A percentile compares a stretch with the other conserved stretches of the same genome.
These are phyloP conservation scores for Pseudogymnoascus sp. DNA, from an alignment of 2,329 filamentous ascomycete species.

Conservation along the genomic window DNA sequence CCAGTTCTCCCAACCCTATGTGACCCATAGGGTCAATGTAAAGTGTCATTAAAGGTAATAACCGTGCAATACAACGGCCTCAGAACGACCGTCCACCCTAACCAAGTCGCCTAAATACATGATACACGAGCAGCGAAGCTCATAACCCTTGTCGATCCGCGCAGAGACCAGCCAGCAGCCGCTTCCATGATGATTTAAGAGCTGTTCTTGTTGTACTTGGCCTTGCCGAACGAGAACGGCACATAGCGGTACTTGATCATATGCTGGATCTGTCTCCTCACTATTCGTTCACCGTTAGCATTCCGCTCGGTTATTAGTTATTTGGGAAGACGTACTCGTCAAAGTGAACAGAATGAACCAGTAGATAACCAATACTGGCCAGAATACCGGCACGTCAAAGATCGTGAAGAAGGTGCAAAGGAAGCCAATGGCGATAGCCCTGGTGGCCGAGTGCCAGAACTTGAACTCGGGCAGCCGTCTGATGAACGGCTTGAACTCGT, in stretches of 20 bases:
- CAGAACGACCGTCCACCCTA: background rate
- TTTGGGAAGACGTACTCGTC: constrained; percentile 62
- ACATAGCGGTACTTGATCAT: constrained; percentile 99
- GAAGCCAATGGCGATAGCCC: constrained; percentile 76
- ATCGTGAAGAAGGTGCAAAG: constrained; percentile 85
- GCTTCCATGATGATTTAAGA: constrained; percentile 16
- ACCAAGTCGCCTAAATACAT: background rate
- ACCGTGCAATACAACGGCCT: background rate
- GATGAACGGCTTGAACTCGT: constrained; percentile 97
- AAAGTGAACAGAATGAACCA: constrained; percentile 95
- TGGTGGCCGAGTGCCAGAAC: constrained; percentile 96
- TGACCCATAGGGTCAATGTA: background rate
- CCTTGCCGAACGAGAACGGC: constrained; percentile 86
- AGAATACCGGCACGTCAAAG: constrained; percentile 97
- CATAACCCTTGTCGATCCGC: background rate
- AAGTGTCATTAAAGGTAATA: constrained; percentile 3
- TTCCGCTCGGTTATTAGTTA: background rate
- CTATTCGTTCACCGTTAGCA: constrained; percentile 35
- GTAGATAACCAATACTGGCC: constrained; percentile 96
- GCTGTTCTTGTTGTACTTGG: constrained; percentile 63
- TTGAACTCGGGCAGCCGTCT: constrained; percentile 96
- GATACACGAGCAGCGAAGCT: constrained; percentile 6
- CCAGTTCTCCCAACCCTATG: background rate
- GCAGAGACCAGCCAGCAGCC: background rate
- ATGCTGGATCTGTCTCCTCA: constrained; percentile 99